Evolutionary conservation across 441 rosid species (phyloP).

Genomic region (Hura crepitans): DNA sequence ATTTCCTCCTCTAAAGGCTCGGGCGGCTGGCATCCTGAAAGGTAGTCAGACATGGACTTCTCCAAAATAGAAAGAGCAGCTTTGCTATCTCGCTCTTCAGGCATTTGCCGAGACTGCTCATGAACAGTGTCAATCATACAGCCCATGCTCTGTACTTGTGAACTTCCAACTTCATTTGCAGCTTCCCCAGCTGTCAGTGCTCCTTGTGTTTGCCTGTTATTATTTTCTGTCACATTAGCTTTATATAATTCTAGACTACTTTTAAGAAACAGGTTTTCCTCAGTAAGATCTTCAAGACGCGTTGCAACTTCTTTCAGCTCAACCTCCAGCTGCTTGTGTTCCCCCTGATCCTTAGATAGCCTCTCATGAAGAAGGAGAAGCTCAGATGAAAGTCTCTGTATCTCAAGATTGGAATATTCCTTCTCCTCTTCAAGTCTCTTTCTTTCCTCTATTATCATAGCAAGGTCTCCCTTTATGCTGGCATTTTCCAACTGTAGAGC

Average conservation of each 20-base stretch:
- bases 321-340: conserved; percentile 39
- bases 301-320: conserved; percentile 44
- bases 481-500: conserved; percentile 34
- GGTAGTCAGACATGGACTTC: conserved; percentile 23
- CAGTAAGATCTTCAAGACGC: conserved; percentile 48
- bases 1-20: conserved; percentile 34
- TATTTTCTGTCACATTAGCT: conserved; percentile 39
- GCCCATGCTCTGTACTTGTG: conserved; percentile 25
- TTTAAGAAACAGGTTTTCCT: conserved; percentile 49
- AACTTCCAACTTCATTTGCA: conserved; percentile 29
- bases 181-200: conserved; percentile 28
- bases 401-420: conserved; percentile 31
- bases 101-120: conserved; percentile 29
- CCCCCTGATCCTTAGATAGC: conserved; percentile 43
- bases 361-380: conserved; percentile 53
- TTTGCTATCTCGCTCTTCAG: conserved; percentile 28
- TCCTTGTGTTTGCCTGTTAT: conserved; percentile 30
- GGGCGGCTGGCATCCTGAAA: conserved; percentile 15
- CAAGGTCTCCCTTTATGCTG: conserved; percentile 29
- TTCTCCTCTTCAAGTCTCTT: conserved; percentile 36
- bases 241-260: conserved; percentile 43
- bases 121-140: conserved; percentile 28
- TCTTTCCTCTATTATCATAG: conserved; percentile 26
- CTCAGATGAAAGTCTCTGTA: conserved; percentile 56
- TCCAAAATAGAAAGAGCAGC: conserved; percentile 21